Conservation (phyloP, 2,329 filamentous ascomycete species). For the Diaporthe ilicicola region DNA sequence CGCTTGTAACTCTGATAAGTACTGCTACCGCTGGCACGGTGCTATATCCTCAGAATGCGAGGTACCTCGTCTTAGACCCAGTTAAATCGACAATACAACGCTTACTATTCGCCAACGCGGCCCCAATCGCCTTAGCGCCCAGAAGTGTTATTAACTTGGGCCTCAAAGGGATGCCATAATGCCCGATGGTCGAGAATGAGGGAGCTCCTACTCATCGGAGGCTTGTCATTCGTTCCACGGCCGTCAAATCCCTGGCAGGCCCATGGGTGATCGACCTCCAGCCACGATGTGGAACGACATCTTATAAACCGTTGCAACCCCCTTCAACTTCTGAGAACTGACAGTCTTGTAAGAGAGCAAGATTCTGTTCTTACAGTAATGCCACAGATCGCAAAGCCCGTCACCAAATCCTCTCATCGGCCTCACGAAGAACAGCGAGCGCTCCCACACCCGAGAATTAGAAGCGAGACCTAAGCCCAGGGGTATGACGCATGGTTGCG, state of each 20-base stretch:
- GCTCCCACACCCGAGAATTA: not conserved
- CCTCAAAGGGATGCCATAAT: no score
- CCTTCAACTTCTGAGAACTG: constrained; percentile 19
- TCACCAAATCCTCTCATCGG: not conserved
- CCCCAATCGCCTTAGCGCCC: no score
- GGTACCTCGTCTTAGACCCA: no score
- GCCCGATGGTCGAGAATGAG: constrained; percentile 16
- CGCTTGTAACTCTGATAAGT: no score
- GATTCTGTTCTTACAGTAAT: not conserved
- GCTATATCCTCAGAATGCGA: no score
- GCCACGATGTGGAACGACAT: constrained; percentile 7
- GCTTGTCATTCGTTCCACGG: constrained; percentile 18
- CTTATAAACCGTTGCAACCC: constrained; percentile 7
- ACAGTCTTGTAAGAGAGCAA: constrained; percentile 9
- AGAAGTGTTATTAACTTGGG: no score
- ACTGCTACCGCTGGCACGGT: no score
- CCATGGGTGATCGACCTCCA: constrained; percentile 6
- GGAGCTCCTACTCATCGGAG: constrained; percentile 13
- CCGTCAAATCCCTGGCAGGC: not conserved
- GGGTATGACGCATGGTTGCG: constrained; percentile 15
- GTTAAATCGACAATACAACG: no score
- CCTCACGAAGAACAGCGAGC: not conserved
- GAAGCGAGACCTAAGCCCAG: not conserved
- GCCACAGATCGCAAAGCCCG: constrained; percentile 1
- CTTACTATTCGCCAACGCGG: no score